Base-by-base conservation (phyloP, 2,329 filamentous ascomycete genomes). In the Passalora sequoiae region DNA sequence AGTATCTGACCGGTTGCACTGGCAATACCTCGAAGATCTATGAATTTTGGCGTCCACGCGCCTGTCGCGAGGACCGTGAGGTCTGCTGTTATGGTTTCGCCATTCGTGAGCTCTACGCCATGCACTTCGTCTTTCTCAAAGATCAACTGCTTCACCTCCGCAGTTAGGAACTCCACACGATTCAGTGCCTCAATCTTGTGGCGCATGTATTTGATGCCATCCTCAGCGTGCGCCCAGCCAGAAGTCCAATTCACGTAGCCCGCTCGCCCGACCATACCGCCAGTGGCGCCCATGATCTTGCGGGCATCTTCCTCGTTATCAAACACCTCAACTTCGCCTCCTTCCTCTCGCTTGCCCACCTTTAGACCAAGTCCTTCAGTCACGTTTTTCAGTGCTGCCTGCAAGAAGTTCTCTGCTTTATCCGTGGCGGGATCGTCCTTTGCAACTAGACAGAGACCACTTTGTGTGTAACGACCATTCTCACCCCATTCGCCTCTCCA, bases 1-100 rank as follows among this genome's bases (percentile, higher is more conserved):
- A 97, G 62, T 0, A 79, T 77, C 59, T 97, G 91, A 10, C 87
- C 91, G 0, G 88, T 94, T 2, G 89, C 85, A 51, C 84, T 77
- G 28, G 81, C 82, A 32, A 85, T 78, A 19, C 87, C 86, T 35
- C 81, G 73, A 1, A 96, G 71, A 64, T 95, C 85, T 43, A 96
- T 69, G 16, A 96, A 73, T 1, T 77, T 75, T 2, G 82, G 78
- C 2, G 86, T 87, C 89, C 91, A 97, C 4, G 91, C 89, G 12
- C 91, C 91, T 0, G 89, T 81, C 0, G 91, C 89, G 2, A 94
- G 74, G 43, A 96, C 72, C 24, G 86, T 82, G 6, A 94, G 72
- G 46, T 87, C 84, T 2, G 84, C 86, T 3, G 66, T 68, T 5
- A 87, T 51, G 7, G 61, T 67, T 5, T 64, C 63, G 1, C 72